Base-by-base conservation (phyloP, 805 yeast species). In the Pichia phayaonensis region DNA sequence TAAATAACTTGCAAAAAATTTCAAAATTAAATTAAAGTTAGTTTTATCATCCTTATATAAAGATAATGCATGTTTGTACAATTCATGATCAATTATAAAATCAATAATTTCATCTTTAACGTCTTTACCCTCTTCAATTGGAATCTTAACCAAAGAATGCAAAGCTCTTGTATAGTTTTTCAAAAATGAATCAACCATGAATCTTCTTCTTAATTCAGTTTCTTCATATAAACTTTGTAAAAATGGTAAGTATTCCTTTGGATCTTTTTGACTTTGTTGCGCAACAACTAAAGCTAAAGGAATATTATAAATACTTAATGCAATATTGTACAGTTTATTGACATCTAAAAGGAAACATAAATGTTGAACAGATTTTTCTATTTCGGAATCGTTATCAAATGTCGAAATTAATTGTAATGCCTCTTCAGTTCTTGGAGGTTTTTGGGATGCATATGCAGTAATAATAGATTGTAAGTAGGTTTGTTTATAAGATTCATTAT, bases 211-310 rank as follows among this genome's bases (percentile, higher is more conserved):
- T 49, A 81, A 66, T 7, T 79, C 83, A 0, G 78, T 70, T 65
- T 84, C 86, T 40, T 77, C 79, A 57, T 87, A 84, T 48, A 94
- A 72, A 45, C 81, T 76, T 61, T 89, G 96, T 56, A 94, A 74
- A 66, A 94, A 94, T 47, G 99, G 97, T 47, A 94, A 71, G 59
- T 94, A 94, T 67, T 94, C 99, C 61, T 90, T 89, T 23, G 99
- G 99, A 69, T 94, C 99, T 74, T 85, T 90, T 67, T 92, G 98
- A 0, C 97, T 90, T 61, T 90, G 94, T 64, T 95, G 98, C 0
- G 99, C 99, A 52, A 94, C 83, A 13, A 77, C 74, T 51, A 94
- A 74, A 0, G 98, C 80, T 59, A 92, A 71, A 50, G 83, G 82
- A 41, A 94, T 82, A 63, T 94, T 85, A 61, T 94, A 94, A 21